Evolutionary conservation across 345 rosid genomes (phyloP).

Genomic region (Cardiospermum halicacabum): DNA sequence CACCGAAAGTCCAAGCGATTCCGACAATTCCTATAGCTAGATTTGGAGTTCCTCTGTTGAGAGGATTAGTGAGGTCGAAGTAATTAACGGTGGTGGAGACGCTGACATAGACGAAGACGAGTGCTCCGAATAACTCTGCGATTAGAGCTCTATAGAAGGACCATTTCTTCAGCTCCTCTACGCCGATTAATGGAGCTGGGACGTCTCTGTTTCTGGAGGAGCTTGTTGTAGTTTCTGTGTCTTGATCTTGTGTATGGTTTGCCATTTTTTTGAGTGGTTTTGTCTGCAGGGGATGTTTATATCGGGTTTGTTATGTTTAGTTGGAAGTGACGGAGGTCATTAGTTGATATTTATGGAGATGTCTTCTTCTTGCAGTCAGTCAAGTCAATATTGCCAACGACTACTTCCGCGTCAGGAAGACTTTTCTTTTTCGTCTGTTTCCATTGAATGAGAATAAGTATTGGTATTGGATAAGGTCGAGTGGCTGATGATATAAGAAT

Average conservation of each 20-base stretch:
- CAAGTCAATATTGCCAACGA: too few relatives aligned
- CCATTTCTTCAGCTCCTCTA: slow-evolving; percentile 57
- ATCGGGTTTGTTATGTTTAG: too few relatives aligned
- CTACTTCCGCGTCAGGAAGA: too few relatives aligned
- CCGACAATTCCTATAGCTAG: slow-evolving; percentile 64
- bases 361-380: too few relatives aligned
- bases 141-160: slow-evolving; percentile 75
- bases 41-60: slow-evolving; percentile 29
- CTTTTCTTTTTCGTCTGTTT: too few relatives aligned
- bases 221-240: neutral
- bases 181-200: slow-evolving; percentile 50
- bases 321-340: too few relatives aligned
- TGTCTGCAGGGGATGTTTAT: too few relatives aligned
- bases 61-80: slow-evolving; percentile 36
- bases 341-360: too few relatives aligned
- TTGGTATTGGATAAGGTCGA: too few relatives aligned
- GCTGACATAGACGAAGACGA: slow-evolving; percentile 63
- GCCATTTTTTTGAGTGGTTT: too few relatives aligned
- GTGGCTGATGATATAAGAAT: too few relatives aligned
- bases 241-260: neutral
- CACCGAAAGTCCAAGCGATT: slow-evolving; percentile 80
- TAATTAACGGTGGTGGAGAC: slow-evolving; percentile 63
- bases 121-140: slow-evolving; percentile 73
- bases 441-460: too few relatives aligned
- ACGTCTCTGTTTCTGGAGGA: slow-evolving; percentile 23